Conservation (phyloP, 1,284 basidiomycete species). For the Sanghuangporus weigelae region DNA sequence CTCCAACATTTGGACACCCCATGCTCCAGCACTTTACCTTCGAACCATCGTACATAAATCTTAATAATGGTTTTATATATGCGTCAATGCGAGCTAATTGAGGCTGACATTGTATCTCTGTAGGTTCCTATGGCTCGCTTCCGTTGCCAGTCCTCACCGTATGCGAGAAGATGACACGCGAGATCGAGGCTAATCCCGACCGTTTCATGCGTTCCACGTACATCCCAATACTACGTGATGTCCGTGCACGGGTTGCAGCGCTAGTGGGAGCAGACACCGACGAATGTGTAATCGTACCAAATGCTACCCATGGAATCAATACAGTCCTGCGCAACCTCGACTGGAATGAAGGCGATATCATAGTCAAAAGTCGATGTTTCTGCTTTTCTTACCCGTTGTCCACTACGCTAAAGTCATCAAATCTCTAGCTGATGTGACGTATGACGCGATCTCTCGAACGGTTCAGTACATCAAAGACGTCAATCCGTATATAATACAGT, state of each 20-base stretch:
- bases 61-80: conserved; percentile 49
- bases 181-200: conserved; percentile 61
- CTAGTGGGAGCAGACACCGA: conserved; percentile 54
- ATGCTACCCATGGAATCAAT: conserved; percentile 63
- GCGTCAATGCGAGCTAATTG: neutral
- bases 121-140: conserved; percentile 67
- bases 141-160: conserved; percentile 56
- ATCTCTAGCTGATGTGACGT: conserved; percentile 58
- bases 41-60: conserved; percentile 53
- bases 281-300: conserved; percentile 64
- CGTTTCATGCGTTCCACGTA: conserved; percentile 48
- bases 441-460: conserved; percentile 53
- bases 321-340: conserved; percentile 61
- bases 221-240: conserved; percentile 35
- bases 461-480: conserved; percentile 58
- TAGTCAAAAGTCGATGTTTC: conserved; percentile 38
- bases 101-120: neutral
- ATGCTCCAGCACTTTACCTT: conserved; percentile 57
- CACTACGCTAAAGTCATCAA: neutral
- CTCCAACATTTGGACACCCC: conserved; percentile 53
- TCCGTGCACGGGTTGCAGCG: conserved; percentile 49
- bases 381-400: neutral
- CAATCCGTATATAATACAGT: conserved; percentile 46
- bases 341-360: conserved; percentile 46
- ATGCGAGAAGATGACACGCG: conserved; percentile 38